Evolutionary conservation across 2,329 filamentous ascomycete species (phyloP).

Genomic region (Tolypocladium ovalisporum): DNA sequence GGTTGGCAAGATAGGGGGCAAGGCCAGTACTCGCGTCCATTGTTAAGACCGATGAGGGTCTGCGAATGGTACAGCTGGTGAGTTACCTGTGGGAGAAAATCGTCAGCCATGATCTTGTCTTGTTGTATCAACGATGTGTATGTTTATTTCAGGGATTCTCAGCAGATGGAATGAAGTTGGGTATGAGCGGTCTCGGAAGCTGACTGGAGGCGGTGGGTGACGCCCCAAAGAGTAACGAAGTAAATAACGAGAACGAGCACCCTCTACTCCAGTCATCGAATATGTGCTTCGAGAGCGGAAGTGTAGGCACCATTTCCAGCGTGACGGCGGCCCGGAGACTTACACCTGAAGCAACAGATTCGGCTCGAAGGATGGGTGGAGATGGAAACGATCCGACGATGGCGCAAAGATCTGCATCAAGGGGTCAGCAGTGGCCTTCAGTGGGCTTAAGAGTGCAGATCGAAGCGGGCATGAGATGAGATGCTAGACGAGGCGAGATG

Average conservation of each 20-base stretch:
- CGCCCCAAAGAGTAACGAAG: not conserved
- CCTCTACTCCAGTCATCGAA: not conserved
- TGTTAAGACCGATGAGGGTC: conserved; percentile 11
- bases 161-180: no score
- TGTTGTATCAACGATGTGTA: no score
- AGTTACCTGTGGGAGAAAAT: conserved; percentile 6
- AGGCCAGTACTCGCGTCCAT: conserved; percentile 25
- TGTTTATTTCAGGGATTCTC: no score
- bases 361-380: conserved; percentile 16
- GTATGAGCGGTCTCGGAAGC: not conserved
- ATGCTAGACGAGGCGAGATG: not conserved
- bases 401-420: conserved; percentile 16
- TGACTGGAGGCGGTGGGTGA: not conserved
- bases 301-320: not conserved
- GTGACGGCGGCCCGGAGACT: conserved; percentile 1
- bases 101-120: not conserved
- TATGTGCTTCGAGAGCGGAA: not conserved
- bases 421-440: not conserved
- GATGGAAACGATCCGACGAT: conserved; percentile 17
- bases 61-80: conserved; percentile 24
- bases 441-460: not conserved
- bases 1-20: conserved; percentile 20
- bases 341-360: conserved; percentile 23
- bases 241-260: not conserved
- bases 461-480: not conserved